Conservation (phyloP, 2,329 filamentous ascomycete species). For the Amauroascus verrucosus region DNA sequence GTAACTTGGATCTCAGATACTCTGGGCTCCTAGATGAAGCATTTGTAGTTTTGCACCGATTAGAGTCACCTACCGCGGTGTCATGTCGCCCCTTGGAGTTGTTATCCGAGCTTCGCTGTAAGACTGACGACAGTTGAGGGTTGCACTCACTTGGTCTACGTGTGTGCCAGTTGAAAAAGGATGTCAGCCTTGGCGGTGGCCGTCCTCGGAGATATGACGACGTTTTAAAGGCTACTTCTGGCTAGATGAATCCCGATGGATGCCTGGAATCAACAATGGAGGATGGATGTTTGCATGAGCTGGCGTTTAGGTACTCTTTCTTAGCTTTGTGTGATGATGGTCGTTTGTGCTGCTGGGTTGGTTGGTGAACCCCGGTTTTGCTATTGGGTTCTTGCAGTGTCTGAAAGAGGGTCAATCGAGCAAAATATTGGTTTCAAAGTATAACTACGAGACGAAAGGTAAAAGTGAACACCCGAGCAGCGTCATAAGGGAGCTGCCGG, state of each 20-base stretch:
- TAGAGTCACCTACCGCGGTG: not conserved
- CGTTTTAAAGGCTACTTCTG: not conserved
- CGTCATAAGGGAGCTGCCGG: no score
- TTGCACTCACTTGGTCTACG: no score
- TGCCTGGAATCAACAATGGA: no score
- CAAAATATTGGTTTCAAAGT: not conserved
- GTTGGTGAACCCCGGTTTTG: not conserved
- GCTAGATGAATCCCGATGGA: not conserved
- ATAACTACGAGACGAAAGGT: not conserved
- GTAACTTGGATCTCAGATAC: not conserved
- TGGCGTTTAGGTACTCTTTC: no score
- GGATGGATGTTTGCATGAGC: no score
- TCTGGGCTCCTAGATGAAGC: not conserved
- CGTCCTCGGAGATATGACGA: not conserved
- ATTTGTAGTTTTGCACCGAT: not conserved
- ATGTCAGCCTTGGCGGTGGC: not conserved
- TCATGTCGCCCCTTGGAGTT: not conserved
- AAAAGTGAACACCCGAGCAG: not conserved
- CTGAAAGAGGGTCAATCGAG: not conserved
- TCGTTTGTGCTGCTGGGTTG: not conserved
- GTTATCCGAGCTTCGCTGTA: no score
- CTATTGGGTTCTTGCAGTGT: not conserved
- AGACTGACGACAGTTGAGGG: no score
- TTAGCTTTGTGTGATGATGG: no score
- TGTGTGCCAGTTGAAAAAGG: not conserved